Percentiles rank a stretch among this genome's conserved stretches.
phyloP scores from a whole-genome alignment of 2,329 filamentous ascomycete species.

The Nigrograna mackinnonii region DNA sequence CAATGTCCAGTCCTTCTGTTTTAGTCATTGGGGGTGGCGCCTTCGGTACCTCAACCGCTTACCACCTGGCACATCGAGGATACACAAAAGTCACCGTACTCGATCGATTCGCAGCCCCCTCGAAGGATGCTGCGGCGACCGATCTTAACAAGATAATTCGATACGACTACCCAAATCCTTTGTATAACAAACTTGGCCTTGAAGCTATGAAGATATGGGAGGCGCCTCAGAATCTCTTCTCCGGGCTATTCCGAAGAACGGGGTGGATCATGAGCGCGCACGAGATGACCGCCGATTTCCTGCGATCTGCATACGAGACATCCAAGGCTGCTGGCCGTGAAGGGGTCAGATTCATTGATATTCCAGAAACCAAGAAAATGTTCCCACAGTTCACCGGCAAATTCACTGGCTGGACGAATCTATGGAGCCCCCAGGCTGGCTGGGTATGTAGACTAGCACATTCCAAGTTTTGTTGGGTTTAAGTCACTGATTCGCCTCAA shows the following conservation, averaged over 20 bases:
- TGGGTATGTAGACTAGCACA: conserved; percentile 14
- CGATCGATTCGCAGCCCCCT: conserved; percentile 6
- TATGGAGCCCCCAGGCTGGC: conserved; percentile 21
- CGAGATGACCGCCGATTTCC: conserved; percentile 4
- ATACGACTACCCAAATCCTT: conserved; percentile 5
- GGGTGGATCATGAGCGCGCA: conserved; percentile 10
- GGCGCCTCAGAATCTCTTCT: conserved; percentile 4
- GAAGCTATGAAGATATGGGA: conserved; percentile 9
- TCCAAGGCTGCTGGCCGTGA: conserved; percentile 2
- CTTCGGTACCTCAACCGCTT: conserved; percentile 1
- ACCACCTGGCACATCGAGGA: neutral
- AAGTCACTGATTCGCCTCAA: too few relatives aligned
- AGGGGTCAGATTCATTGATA: neutral
- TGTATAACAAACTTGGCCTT: conserved; percentile 4
- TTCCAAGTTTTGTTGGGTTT: conserved; percentile 8
- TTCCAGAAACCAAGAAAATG: conserved; percentile 8
- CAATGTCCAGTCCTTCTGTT: neutral
- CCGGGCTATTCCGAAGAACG: conserved; percentile 2
- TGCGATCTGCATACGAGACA: conserved; percentile 1
- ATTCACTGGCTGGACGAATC: conserved; percentile 19
- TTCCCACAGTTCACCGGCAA: conserved; percentile 13
- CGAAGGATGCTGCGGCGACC: conserved; percentile 7
- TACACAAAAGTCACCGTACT: conserved; percentile 6
- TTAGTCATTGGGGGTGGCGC: neutral
- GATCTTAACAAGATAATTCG: conserved; percentile 7